These are phyloP conservation scores for Populus hybrid DNA, from an alignment of 441 rosid species.

Conservation along the genomic window DNA sequence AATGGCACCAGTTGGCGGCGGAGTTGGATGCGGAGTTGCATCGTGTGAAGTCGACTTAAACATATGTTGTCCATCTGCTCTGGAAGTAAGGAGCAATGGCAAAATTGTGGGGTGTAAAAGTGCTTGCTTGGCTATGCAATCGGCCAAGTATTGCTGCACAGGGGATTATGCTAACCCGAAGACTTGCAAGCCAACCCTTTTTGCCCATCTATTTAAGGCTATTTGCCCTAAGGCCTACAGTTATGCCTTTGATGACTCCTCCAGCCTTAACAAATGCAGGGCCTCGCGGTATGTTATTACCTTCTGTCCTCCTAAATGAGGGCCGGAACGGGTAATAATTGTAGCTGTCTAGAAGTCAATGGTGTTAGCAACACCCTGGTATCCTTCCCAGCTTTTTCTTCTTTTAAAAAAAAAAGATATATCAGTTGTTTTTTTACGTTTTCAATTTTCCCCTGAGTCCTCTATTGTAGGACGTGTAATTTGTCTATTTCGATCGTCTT, in stretches of 20 bases:
- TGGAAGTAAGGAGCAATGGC: slow-evolving; percentile 64
- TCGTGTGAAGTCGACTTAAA: slow-evolving; percentile 80
- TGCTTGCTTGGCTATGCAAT: slow-evolving; percentile 91
- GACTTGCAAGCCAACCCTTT: slow-evolving; percentile 80
- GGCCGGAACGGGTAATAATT: background rate
- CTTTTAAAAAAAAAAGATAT: background rate
- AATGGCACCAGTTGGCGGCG: slow-evolving; percentile 84
- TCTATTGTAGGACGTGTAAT: background rate
- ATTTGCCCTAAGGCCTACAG: slow-evolving; percentile 91
- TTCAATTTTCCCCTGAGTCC: background rate
- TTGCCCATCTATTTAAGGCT: slow-evolving; percentile 79
- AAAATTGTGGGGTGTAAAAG: slow-evolving; percentile 85
- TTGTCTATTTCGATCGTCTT: background rate
- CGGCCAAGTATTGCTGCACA: slow-evolving; percentile 85
- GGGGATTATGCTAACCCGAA: slow-evolving; percentile 64
- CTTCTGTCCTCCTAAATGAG: slow-evolving; percentile 71
- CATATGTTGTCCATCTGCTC: slow-evolving; percentile 74
- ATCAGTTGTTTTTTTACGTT: background rate
- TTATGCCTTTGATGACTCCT: slow-evolving; percentile 87
- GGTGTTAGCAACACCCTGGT: background rate
- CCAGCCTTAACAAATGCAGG: slow-evolving; percentile 81
- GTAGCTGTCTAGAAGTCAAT: background rate
- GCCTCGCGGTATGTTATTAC: slow-evolving; percentile 86
- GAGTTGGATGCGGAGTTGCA: slow-evolving; percentile 82
- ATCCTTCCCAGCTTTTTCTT: background rate